These are phyloP conservation scores for Begonia fuchsioides DNA, from an alignment of 306 rosid genomes.

Conservation along the genomic window DNA sequence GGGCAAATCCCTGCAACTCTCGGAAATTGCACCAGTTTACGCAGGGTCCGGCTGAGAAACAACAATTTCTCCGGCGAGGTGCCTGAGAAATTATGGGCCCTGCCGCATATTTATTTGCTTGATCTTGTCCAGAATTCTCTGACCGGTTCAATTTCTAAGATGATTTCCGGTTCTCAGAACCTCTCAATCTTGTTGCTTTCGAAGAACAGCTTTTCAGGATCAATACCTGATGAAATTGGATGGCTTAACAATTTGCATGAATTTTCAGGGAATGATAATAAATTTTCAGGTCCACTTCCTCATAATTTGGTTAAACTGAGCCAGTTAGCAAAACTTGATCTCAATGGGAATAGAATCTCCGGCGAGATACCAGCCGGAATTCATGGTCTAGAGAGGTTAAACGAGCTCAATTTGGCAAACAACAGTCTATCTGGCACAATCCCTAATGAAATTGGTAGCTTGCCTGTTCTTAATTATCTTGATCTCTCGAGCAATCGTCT, in stretches of 20 bases:
- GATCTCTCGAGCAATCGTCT: slow-evolving; percentile 53
- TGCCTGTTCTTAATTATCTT: slow-evolving; percentile 58
- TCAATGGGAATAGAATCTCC: slow-evolving; percentile 37
- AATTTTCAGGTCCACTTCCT: slow-evolving; percentile 40
- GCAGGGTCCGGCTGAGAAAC: slow-evolving; percentile 42
- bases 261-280: slow-evolving; percentile 32
- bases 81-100: slow-evolving; percentile 54
- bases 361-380: slow-evolving; percentile 39
- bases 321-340: slow-evolving; percentile 43
- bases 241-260: slow-evolving; percentile 22
- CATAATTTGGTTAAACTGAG: slow-evolving; percentile 24
- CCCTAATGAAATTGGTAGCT: slow-evolving; percentile 43
- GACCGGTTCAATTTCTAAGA: slow-evolving; percentile 41
- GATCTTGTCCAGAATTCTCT: slow-evolving; percentile 48
- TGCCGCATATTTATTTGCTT: slow-evolving; percentile 34
- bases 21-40: slow-evolving; percentile 35
- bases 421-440: slow-evolving; percentile 36
- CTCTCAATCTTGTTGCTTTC: slow-evolving; percentile 41
- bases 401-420: slow-evolving; percentile 53
- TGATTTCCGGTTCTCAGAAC: slow-evolving; percentile 34
- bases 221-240: slow-evolving; percentile 44
- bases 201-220: slow-evolving; percentile 38
- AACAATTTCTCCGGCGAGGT: slow-evolving; percentile 52
- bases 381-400: slow-evolving; percentile 32
- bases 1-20: slow-evolving; percentile 41